phyloP scores from a whole-genome alignment of 805 yeast species.

The Yueomyces sinensis region DNA sequence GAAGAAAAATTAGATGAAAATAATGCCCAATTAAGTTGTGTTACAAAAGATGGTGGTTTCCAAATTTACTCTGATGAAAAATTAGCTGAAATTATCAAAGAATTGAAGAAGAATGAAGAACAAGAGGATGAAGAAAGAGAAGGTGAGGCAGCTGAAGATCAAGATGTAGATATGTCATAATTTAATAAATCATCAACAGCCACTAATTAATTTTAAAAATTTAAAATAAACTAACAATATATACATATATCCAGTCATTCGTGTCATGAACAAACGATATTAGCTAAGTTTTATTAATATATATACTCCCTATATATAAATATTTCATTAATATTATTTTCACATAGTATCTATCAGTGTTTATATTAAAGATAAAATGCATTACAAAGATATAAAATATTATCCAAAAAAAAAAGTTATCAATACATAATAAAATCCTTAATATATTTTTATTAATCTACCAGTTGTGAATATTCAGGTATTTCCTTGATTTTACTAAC shows the following conservation, averaged over 20 bases:
- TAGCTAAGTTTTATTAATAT: no score
- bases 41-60: conserved; percentile 78
- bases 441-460: conserved; percentile 49
- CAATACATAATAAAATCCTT: no score
- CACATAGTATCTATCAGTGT: no score
- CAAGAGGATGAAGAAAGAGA: conserved; percentile 31
- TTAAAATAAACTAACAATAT: no score
- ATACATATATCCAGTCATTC: no score
- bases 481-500: conserved; percentile 70
- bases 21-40: conserved; percentile 90
- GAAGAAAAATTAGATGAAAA: conserved; percentile 94
- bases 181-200: background rate
- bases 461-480: conserved; percentile 79
- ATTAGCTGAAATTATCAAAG: conserved; percentile 69
- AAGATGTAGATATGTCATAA: conserved; percentile 23
- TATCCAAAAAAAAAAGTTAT: no score
- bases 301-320: no score
- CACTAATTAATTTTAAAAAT: background rate
- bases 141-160: conserved; percentile 20
- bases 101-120: conserved; percentile 56
- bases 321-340: no score
- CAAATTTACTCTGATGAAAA: conserved; percentile 71
- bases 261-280: no score
- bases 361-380: no score
- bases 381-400: no score